Evolutionary conservation across 2,329 filamentous ascomycete genomes (phyloP), one percentile per base, ranked within the genome.

Genomic region (Alternaria brassicae): DNA sequence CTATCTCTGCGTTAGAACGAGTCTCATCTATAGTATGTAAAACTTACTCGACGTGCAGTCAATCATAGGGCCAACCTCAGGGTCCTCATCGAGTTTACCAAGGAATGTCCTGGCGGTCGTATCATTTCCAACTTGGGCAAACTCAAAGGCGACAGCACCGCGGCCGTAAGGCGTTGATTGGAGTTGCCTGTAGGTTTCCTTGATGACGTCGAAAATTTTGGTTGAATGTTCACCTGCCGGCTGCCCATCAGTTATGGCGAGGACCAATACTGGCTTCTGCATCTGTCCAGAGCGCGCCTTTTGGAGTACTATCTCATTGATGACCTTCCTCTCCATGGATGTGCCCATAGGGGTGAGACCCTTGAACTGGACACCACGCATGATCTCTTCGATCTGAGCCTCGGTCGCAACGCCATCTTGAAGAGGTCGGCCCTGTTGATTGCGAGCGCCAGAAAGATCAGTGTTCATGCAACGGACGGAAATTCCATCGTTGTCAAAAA

Each of bases 391-490:
- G 40, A 89, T 84, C 68, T 90, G 85, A 49, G 82, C 80, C 57
- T 86, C 83, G 52, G 73, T 84, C 41, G 81, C 82, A 62, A 90
- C 86, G 55, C 83, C 80, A 66, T 89, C 85, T 32, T 81, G 73
- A 41, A 79, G 72, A 53, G 81, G 76, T n/a, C 72, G 70, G 13
- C 74, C 74, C 36, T 67, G 64, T 36, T 68, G 65, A 51, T 71
- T 65, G 39, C 69, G 70, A 28, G 66, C 54, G 19, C 62, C 53
- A 32, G 65, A 65, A 70, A 77, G 66, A 79, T 82, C 79, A 12
- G 84, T 85, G 78, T 91, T 90, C 88, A 91, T 90, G 81, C 90
- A 90, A 44, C 88, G 87, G 37, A 90, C 78, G 27, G 85, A 85
- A 62, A 91, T 88, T 40, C 88, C 88, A 68, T 91, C 88, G 32